These are phyloP conservation scores for Fusarium newnesense DNA, from an alignment of 2,329 filamentous ascomycete species.

Conservation along the genomic window DNA sequence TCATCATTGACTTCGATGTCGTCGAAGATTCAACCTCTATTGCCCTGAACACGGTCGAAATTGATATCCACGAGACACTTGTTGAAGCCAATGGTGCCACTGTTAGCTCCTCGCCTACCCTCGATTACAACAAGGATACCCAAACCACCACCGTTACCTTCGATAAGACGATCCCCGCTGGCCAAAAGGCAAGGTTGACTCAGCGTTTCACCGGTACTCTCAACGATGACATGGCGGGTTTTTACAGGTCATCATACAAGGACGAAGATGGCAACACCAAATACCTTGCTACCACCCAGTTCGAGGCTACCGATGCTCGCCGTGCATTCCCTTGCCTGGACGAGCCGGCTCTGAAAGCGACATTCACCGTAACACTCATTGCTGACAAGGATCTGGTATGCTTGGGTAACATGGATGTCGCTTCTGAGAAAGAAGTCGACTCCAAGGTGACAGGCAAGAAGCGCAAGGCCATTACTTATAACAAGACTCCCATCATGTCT, in stretches of 20 bases:
- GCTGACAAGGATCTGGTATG: conserved; percentile 92
- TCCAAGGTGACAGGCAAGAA: conserved; percentile 67
- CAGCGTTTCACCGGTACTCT: conserved; percentile 77
- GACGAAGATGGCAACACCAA: conserved; percentile 80
- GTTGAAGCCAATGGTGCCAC: conserved; percentile 59
- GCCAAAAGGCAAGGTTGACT: conserved; percentile 74
- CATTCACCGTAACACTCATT: conserved; percentile 90
- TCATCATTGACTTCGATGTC: conserved; percentile 88
- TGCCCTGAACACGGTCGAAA: conserved; percentile 86
- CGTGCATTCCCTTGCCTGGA: conserved; percentile 97
- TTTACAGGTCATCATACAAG: conserved; percentile 96
- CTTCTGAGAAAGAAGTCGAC: conserved; percentile 77
- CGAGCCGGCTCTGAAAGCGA: conserved; percentile 92
- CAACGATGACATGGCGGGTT: conserved; percentile 97
- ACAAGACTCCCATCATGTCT: conserved; percentile 92
- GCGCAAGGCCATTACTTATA: conserved; percentile 91
- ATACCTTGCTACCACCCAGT: conserved; percentile 90
- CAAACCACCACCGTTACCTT: conserved; percentile 88
- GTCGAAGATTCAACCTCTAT: conserved; percentile 85
- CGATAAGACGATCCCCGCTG: conserved; percentile 75
- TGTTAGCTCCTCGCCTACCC: conserved; percentile 52
- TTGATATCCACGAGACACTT: conserved; percentile 78
- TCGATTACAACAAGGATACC: conserved; percentile 80
- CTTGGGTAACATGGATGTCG: conserved; percentile 96
- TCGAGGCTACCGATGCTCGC: conserved; percentile 95